These are phyloP conservation scores for Aspergillus sp. DNA, from an alignment of 2,329 filamentous ascomycete species.

Conservation along the genomic window DNA sequence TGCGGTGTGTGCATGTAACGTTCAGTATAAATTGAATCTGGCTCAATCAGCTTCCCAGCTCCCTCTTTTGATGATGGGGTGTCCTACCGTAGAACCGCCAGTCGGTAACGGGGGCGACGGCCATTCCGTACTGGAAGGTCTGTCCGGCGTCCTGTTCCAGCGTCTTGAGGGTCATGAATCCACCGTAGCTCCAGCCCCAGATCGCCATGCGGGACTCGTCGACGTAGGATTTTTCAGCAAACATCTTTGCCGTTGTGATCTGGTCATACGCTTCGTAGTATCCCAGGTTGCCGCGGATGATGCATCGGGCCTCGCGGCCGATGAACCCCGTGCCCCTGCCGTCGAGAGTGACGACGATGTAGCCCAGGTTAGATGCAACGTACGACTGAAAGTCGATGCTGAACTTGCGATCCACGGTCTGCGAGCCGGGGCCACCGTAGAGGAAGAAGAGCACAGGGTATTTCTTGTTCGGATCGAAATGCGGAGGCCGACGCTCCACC, in stretches of 20 bases:
- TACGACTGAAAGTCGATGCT: constrained; percentile 86
- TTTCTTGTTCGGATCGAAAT: constrained; percentile 78
- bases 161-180: constrained; percentile 92
- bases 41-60: constrained; percentile 3
- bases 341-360: constrained; percentile 92
- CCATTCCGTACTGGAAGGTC: constrained; percentile 96
- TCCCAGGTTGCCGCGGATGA: constrained; percentile 80
- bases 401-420: constrained; percentile 79
- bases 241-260: constrained; percentile 83
- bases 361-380: constrained; percentile 79
- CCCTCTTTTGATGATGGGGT: not conserved
- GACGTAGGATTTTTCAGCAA: constrained; percentile 77
- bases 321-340: constrained; percentile 89
- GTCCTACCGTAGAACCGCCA: constrained; percentile 79
- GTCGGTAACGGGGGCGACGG: constrained; percentile 96
- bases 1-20: constrained; percentile 96
- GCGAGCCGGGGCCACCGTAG: constrained; percentile 93
- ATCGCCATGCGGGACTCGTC: constrained; percentile 82
- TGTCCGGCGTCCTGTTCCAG: constrained; percentile 84
- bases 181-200: constrained; percentile 98
- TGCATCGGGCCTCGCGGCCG: constrained; percentile 77
- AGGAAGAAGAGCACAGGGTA: constrained; percentile 95
- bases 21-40: constrained; percentile 39
- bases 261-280: constrained; percentile 85
- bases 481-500: constrained; percentile 82